A percentile compares a stretch with the other conserved stretches of the same genome.
Conservation (phyloP, 129 eudicot species). For the Flaveria sonorensis region DNA sequence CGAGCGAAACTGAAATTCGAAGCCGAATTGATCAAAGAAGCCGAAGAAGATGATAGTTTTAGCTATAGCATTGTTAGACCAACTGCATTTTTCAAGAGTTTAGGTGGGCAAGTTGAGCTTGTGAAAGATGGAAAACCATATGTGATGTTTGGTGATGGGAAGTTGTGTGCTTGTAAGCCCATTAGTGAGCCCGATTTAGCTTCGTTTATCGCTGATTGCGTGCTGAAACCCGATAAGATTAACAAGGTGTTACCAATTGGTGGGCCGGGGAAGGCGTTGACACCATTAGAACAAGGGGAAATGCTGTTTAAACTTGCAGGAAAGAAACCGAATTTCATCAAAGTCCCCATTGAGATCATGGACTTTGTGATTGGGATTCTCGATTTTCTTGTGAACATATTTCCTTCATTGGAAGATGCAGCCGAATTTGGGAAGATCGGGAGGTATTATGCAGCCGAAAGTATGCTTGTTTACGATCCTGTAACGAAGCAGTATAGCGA, state of each 20-base stretch:
- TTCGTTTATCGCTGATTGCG: constrained; percentile 82
- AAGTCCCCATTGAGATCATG: constrained; percentile 92
- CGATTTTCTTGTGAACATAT: constrained; percentile 76
- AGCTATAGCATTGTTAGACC: constrained; percentile 91
- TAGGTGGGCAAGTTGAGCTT: constrained; percentile 89
- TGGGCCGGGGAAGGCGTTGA: constrained; percentile 90
- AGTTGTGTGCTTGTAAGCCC: constrained; percentile 91
- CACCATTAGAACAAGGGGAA: constrained; percentile 97
- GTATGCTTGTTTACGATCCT: constrained; percentile 86
- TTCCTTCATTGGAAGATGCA: constrained; percentile 86
- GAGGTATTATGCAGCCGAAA: constrained; percentile 95
- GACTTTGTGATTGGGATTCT: constrained; percentile 87
- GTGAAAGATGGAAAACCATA: constrained; percentile 96
- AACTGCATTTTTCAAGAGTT: constrained; percentile 89
- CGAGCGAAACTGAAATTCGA: constrained; percentile 89
- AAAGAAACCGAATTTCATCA: constrained; percentile 73
- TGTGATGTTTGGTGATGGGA: constrained; percentile 99
- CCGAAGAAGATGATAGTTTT: constrained; percentile 50
- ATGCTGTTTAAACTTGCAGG: constrained; percentile 78
- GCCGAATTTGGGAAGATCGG: constrained; percentile 97
- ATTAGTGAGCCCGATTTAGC: constrained; percentile 90
- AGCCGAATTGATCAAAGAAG: constrained; percentile 70
- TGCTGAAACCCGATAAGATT: constrained; percentile 52
- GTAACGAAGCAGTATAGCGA: constrained; percentile 73
- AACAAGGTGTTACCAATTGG: constrained; percentile 85